phyloP scores from a whole-genome alignment of 2,329 filamentous ascomycete genomes.

The Fusarium verrucosum region DNA sequence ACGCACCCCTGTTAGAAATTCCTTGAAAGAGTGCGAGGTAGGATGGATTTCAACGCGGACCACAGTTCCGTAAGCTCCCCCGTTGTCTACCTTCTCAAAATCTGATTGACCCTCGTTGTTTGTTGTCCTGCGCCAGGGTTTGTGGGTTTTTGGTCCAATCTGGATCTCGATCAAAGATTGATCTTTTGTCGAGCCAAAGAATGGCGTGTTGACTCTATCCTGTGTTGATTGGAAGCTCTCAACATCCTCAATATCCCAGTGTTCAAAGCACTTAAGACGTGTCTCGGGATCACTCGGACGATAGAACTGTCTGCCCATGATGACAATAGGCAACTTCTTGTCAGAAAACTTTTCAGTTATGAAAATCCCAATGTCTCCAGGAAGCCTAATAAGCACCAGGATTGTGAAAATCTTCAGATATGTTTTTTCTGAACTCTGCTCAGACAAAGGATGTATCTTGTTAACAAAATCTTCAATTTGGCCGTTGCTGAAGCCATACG shows the following conservation, averaged over 20 bases:
- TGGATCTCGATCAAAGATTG: not conserved
- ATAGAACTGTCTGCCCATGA: not conserved
- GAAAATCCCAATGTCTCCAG: not conserved
- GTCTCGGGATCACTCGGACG: not conserved
- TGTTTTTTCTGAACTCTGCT: too few species aligned
- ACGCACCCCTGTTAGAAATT: not conserved
- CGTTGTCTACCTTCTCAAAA: not conserved
- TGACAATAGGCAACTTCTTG: not conserved
- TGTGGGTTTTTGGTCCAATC: not conserved
- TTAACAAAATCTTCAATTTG: not conserved
- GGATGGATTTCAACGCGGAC: not conserved
- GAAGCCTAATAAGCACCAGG: not conserved
- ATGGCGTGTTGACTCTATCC: not conserved
- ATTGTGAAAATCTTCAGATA: constrained; percentile 5
- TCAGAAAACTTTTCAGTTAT: not conserved
- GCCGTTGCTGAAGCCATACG: not conserved
- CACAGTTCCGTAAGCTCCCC: not conserved
- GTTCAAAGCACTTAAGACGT: not conserved
- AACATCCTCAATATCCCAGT: not conserved
- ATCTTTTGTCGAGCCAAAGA: not conserved
- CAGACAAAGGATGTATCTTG: not conserved
- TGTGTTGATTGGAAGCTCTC: too few species aligned
- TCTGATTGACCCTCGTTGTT: not conserved
- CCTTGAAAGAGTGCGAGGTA: not conserved
- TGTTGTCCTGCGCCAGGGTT: not conserved